Evolutionary conservation across 176 grass and related monocot species (phyloP), one percentile per base, ranked within the genome.

Genomic region (Bothriochloa decipiens): DNA sequence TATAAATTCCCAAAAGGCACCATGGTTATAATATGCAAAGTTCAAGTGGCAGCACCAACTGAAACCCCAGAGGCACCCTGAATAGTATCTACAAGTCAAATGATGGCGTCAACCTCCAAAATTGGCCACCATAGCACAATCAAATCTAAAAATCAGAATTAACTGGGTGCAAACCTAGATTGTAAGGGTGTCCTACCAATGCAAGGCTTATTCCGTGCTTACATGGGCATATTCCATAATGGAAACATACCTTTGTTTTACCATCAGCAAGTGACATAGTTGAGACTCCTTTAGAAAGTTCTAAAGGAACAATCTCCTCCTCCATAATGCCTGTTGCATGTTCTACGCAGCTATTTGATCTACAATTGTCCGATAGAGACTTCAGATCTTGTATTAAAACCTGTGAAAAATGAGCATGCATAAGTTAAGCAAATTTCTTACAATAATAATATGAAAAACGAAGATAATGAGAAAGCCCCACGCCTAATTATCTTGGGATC

Each of bases 321-420:
- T 96, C 96, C 83, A 94, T 87, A 88, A 99, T 89, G 69, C 93
- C 93, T 28, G 83, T 89, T 75, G 96, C 93, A 87, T 99, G 96
- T 87, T 99, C 96, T 74, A 99, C 94, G 75, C 91, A 99, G 76
- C 85, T 94, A 86, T 65, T 95, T 14, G 96, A 91, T 90, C 96
- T 92, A 83, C 96, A 99, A 29, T 90, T 94, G 39, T 94, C 90
- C 62, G 86, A 90, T 25, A 99, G 91, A 82, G 77, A 84, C 83
- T 92, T 92, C 55, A 99, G 66, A 45, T 91, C 96, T 86, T 88
- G 86, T 70, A 89, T 33, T 84, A 94, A 94, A 88, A 61, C 76
- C 96, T 99, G 91, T 52, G 78, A 84, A 69, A 32, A 83, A 86
- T 61, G 26, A 57, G 27, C 58, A 82, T 16, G 33, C 29, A 58